Base-by-base conservation (phyloP, 2,329 filamentous ascomycete genomes). In the Beauveria australis region DNA sequence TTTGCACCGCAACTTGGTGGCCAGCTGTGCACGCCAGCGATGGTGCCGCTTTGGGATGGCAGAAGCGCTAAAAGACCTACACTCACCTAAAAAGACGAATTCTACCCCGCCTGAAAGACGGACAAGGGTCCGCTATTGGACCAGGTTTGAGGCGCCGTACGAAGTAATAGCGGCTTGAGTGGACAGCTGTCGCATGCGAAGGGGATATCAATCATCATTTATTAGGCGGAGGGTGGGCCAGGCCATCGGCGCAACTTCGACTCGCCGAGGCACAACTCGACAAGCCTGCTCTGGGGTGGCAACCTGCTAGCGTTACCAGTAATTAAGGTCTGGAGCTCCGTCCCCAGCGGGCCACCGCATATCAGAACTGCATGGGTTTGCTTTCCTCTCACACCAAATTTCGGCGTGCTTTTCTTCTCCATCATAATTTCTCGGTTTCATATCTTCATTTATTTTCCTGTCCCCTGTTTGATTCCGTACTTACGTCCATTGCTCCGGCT, bases 241-340 rank as follows among this genome's bases (percentile, higher is more conserved):
- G 40, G 44, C 18, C 46, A 51, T 44, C 47, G 55, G 46, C 14
- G 46, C 55, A 58, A 41, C 28, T 60, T 44, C 28, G 33, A 53
- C 41, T 60, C 52, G 52, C 51, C 59, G 59, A 60, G 59, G 58
- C 48, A 53, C 58, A 60, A 60, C 24, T 53, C 14, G 19, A 57
- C 33, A 41, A 44, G 37, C 48, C 18, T 26, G 37, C 26, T 52
- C 56, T 59, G 24, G 46, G 56, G 55, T 58, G 55, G 55, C 33
- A 51, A 58, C 14, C 24, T 18, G 47, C n/a, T 30, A 22, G 26
- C 46, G 33, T 28, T 59, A 19, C 14, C 19, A 37, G 33, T 37
- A 37, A 37, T 16, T 16, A 16, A 37, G 12, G 33, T 5, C 44
- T 44, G 55, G 56, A 49, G 44, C 54, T 48, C 44, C 33, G 33